These are phyloP conservation scores for Picocystis sp. DNA, from an alignment of 163 green algal genomes.

Conservation along the genomic window DNA sequence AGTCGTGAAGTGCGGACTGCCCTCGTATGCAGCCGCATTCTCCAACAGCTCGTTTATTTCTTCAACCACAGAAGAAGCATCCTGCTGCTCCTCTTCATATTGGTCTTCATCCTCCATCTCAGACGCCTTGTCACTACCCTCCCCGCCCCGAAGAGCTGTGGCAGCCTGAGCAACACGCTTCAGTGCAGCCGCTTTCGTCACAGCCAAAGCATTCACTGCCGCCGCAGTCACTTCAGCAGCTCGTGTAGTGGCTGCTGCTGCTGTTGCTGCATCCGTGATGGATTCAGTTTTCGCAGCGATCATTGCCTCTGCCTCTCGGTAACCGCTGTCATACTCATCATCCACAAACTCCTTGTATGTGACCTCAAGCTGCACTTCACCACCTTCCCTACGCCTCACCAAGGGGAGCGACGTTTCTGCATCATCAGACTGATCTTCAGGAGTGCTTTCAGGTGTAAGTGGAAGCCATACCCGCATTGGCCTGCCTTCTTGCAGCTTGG, in stretches of 20 bases:
- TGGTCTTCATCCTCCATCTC: no score
- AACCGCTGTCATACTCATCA: slow-evolving; percentile 46
- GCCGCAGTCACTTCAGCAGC: slow-evolving; percentile 67
- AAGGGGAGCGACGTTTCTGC: not conserved
- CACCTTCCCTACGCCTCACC: not conserved
- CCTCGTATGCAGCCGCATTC: no score
- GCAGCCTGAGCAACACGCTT: slow-evolving; percentile 38
- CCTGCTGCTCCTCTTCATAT: no score
- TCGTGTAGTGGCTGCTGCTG: slow-evolving; percentile 56
- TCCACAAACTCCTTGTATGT: slow-evolving; percentile 30
- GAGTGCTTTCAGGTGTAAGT: slow-evolving; percentile 21
- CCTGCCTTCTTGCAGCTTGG: slow-evolving; percentile 25
- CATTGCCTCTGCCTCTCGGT: slow-evolving; percentile 39
- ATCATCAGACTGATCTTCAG: slow-evolving; percentile 7
- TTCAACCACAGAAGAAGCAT: no score
- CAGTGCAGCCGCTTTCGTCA: slow-evolving; percentile 72
- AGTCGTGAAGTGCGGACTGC: no score
- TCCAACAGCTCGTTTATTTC: no score
- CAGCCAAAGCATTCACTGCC: slow-evolving; percentile 60
- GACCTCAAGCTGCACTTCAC: slow-evolving; percentile 39
- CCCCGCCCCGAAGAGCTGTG: slow-evolving; percentile 9
- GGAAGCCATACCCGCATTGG: slow-evolving; percentile 53
- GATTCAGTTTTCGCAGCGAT: not conserved
- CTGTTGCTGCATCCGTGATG: slow-evolving; percentile 65
- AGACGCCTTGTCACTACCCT: no score